These are phyloP conservation scores for Leccinum fuscescens DNA, from an alignment of 1,284 basidiomycete species.

Conservation along the genomic window DNA sequence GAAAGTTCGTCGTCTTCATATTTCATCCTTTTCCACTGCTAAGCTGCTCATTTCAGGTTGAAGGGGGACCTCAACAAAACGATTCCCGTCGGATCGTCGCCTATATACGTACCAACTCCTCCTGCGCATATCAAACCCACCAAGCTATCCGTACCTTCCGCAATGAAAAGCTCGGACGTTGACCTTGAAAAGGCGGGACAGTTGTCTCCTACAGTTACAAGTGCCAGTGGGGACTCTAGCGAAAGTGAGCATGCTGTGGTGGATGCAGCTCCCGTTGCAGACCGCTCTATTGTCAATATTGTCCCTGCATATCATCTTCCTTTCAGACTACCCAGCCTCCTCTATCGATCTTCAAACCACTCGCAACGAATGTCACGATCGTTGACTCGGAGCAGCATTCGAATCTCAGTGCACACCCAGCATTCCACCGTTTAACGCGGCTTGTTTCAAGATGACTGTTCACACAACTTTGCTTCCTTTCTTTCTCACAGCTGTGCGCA, in stretches of 20 bases:
- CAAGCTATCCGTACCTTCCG: not conserved
- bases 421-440: constrained; percentile 9
- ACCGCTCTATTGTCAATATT: not conserved
- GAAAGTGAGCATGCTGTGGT: not conserved
- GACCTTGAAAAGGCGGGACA: constrained; percentile 20
- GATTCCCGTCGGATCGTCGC: constrained; percentile 22
- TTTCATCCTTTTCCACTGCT: not conserved
- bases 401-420: constrained; percentile 19
- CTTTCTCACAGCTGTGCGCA: constrained; percentile 10
- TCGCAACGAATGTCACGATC: constrained; percentile 7
- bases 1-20: constrained; percentile 16
- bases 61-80: constrained; percentile 6
- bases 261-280: not conserved
- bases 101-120: constrained; percentile 19
- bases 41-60: constrained; percentile 12
- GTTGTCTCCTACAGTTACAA: constrained; percentile 6
- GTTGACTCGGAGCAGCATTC: constrained; percentile 6
- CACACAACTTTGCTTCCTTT: not conserved
- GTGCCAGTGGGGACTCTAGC: constrained; percentile 1
- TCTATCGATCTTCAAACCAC: constrained; percentile 4
- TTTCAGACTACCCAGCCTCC: constrained; percentile 17
- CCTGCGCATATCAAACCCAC: constrained; percentile 5
- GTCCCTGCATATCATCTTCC: constrained; percentile 19
- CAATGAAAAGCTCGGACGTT: constrained; percentile 3
- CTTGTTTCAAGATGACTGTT: not conserved